Conservation (phyloP, 1,284 basidiomycete species). For the Rhodotorula sp. region DNA sequence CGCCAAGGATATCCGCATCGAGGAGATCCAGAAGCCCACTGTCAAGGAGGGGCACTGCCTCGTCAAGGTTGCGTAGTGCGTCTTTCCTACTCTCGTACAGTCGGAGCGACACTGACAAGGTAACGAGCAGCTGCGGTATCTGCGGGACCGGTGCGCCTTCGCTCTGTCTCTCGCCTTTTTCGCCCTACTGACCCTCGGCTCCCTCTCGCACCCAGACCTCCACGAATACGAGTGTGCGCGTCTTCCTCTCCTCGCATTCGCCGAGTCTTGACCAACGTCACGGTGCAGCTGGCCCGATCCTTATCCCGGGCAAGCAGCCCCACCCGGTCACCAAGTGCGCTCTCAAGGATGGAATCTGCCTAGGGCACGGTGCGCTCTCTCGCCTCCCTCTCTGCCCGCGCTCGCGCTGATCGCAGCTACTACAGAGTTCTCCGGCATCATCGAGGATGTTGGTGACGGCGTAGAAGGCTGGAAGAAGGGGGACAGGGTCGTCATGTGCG, state of each 20-base stretch:
- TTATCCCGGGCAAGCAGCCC: conserved; percentile 41
- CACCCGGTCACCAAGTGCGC: conserved; percentile 48
- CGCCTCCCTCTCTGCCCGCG: conserved; percentile 14
- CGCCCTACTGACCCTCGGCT: conserved; percentile 1
- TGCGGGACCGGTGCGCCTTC: conserved; percentile 28
- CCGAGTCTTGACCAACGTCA: too few species aligned
- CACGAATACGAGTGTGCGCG: conserved; percentile 45
- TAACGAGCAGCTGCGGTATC: conserved; percentile 13
- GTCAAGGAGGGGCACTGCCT: conserved; percentile 45
- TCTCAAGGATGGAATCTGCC: conserved; percentile 44
- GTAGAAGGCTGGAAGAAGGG: conserved; percentile 46
- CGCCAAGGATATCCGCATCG: conserved; percentile 50
- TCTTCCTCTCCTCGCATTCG: too few species aligned
- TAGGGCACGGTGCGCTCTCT: conserved; percentile 49
- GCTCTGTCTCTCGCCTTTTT: too few species aligned
- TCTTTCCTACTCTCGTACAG: background rate
- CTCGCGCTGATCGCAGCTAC: background rate
- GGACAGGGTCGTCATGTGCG: conserved; percentile 50
- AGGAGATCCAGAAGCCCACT: conserved; percentile 48
- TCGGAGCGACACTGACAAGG: background rate
- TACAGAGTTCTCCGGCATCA: conserved; percentile 49
- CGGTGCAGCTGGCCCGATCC: conserved; percentile 24
- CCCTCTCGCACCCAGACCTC: conserved; percentile 41
- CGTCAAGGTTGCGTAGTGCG: conserved; percentile 48
- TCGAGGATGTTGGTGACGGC: conserved; percentile 47